phyloP scores from a whole-genome alignment of 768 basidiomycete species.

The Plicaturopsis crispa region DNA sequence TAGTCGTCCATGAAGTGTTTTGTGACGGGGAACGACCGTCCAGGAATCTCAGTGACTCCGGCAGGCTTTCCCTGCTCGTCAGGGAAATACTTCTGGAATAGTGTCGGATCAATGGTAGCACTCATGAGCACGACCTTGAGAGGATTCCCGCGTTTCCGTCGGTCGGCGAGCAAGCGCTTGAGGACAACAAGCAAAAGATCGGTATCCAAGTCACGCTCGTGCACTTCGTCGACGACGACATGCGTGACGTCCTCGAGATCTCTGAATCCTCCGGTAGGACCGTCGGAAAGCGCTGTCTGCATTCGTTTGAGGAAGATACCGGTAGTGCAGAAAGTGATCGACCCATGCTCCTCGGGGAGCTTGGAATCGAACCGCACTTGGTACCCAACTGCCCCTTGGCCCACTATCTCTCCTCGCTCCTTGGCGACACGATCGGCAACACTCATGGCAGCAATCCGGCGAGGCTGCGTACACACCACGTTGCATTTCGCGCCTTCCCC shows the following conservation, averaged over 20 bases:
- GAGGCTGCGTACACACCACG: slow-evolving; percentile 88
- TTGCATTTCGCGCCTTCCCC: slow-evolving; percentile 85
- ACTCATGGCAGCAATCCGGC: slow-evolving; percentile 85
- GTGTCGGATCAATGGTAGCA: slow-evolving; percentile 85
- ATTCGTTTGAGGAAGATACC: slow-evolving; percentile 85
- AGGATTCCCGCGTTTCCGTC: slow-evolving; percentile 60
- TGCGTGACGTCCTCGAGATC: slow-evolving; percentile 78
- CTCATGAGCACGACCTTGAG: slow-evolving; percentile 92
- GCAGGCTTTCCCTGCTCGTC: slow-evolving; percentile 54
- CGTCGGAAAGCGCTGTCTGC: slow-evolving; percentile 60
- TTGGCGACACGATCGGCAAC: slow-evolving; percentile 88
- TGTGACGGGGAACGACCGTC: slow-evolving; percentile 83
- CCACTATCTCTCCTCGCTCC: slow-evolving; percentile 72
- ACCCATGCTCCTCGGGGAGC: slow-evolving; percentile 71
- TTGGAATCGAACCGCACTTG: slow-evolving; percentile 88
- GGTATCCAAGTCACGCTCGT: slow-evolving; percentile 92
- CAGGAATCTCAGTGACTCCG: slow-evolving; percentile 75
- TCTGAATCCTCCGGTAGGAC: slow-evolving; percentile 21
- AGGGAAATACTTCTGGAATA: slow-evolving; percentile 86
- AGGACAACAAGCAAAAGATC: slow-evolving; percentile 86
- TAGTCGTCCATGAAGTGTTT: slow-evolving; percentile 80
- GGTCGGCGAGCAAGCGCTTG: slow-evolving; percentile 71
- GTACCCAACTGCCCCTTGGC: slow-evolving; percentile 71
- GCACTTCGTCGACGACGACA: slow-evolving; percentile 84
- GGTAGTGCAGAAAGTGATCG: slow-evolving; percentile 88